phyloP scores from a whole-genome alignment of 306 rosid genomes.

The Fragaria iinumae region DNA sequence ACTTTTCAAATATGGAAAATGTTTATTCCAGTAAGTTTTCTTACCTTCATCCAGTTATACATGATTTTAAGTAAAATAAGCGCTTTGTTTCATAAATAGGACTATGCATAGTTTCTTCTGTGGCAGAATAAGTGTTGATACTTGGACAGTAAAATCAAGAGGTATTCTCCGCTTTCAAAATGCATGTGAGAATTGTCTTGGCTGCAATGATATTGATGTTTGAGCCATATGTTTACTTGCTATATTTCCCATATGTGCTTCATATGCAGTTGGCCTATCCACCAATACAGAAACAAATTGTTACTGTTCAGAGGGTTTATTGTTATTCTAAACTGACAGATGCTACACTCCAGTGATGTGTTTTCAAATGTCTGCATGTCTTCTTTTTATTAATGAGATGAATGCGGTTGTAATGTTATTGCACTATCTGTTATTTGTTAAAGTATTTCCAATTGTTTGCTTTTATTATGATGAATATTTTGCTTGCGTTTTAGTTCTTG shows the following conservation, averaged over 20 bases:
- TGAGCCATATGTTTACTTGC: neutral
- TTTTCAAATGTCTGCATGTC: neutral
- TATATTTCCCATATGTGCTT: neutral
- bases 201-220: neutral
- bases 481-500: neutral
- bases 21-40: slow-evolving; percentile 40
- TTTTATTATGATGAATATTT: neutral
- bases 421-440: neutral
- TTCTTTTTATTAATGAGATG: neutral
- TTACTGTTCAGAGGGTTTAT: neutral
- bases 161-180: neutral
- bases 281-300: neutral
- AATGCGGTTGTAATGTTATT: neutral
- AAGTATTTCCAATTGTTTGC: neutral
- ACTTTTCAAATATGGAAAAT: slow-evolving; percentile 38
- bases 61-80: neutral
- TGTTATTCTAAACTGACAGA: neutral
- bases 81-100: neutral
- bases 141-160: neutral
- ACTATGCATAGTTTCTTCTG: neutral
- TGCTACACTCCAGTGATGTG: neutral
- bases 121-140: neutral
- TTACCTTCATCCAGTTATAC: slow-evolving; percentile 8
- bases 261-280: neutral
- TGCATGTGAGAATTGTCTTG: neutral